Conservation (phyloP, 768 basidiomycete species). For the Trichaptum fuscoviolaceum region DNA sequence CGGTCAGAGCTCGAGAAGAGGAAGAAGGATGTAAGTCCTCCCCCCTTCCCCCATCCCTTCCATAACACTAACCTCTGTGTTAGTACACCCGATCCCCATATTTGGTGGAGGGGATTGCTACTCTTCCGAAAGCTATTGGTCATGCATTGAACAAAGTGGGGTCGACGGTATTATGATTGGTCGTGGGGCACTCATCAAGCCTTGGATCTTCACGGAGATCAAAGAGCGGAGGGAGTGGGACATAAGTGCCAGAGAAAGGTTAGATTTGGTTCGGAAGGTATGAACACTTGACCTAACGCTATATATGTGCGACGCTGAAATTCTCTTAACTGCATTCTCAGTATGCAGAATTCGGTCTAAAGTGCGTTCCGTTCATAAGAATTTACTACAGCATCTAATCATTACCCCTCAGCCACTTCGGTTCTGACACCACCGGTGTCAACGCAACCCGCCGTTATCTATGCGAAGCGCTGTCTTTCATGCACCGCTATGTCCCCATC, state of each 20-base stretch:
- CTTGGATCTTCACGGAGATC: constrained; percentile 94
- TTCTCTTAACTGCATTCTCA: constrained; percentile 24
- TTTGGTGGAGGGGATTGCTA: constrained; percentile 97
- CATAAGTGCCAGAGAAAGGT: constrained; percentile 76
- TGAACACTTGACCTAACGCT: constrained; percentile 13
- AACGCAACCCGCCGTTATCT: constrained; percentile 91
- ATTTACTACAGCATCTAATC: constrained; percentile 2
- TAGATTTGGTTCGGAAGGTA: constrained; percentile 76
- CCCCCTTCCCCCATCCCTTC: background rate
- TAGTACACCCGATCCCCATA: constrained; percentile 84
- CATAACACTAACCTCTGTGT: background rate
- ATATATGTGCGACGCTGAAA: constrained; percentile 6
- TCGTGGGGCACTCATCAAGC: constrained; percentile 92
- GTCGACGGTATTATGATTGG: constrained; percentile 97
- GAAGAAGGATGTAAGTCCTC: constrained; percentile 61
- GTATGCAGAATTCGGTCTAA: constrained; percentile 86
- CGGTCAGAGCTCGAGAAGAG: constrained; percentile 63
- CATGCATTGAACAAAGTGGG: constrained; percentile 67
- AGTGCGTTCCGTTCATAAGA: constrained; percentile 34
- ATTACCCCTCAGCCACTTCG: constrained; percentile 56
- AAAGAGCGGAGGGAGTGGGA: constrained; percentile 93
- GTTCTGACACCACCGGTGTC: constrained; percentile 82
- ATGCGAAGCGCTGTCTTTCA: constrained; percentile 93
- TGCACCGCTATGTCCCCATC: constrained; percentile 92
- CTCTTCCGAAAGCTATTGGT: constrained; percentile 80